Evolutionary conservation across 2,329 filamentous ascomycete species (phyloP).

Genomic region (Hortaea werneckii): DNA sequence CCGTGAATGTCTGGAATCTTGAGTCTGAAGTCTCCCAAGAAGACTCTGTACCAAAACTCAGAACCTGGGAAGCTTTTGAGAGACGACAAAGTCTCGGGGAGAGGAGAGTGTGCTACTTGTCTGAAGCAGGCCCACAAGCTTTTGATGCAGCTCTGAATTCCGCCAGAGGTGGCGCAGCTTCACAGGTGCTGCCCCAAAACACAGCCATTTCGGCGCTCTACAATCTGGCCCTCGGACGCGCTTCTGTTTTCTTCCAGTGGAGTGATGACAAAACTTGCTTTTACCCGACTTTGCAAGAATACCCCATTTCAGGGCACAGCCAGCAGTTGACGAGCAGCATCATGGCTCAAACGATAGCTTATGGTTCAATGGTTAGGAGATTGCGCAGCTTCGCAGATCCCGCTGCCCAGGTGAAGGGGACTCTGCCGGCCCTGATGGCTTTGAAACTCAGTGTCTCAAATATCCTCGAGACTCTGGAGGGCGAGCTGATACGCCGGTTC

Average conservation of each 20-base stretch:
- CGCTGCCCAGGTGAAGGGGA: not conserved
- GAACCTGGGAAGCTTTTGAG: slow-evolving; percentile 60
- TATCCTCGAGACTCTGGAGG: not conserved
- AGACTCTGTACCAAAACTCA: not conserved
- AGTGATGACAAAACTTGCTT: slow-evolving; percentile 46
- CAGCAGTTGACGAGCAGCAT: not conserved
- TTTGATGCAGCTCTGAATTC: slow-evolving; percentile 54
- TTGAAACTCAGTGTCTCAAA: not conserved
- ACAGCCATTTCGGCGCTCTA: slow-evolving; percentile 45
- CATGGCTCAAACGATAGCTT: not conserved
- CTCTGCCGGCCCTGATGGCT: not conserved
- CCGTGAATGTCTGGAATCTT: slow-evolving; percentile 30
- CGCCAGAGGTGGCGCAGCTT: slow-evolving; percentile 31
- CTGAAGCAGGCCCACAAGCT: slow-evolving; percentile 54
- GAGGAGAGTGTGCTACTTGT: slow-evolving; percentile 46
- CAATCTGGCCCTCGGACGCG: slow-evolving; percentile 58
- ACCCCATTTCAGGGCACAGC: slow-evolving; percentile 37
- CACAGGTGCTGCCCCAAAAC: slow-evolving; percentile 30
- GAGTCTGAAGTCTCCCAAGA: slow-evolving; percentile 24
- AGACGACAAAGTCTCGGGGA: slow-evolving; percentile 22
- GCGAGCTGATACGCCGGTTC: not conserved
- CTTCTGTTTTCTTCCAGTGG: slow-evolving; percentile 61
- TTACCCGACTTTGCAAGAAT: slow-evolving; percentile 31
- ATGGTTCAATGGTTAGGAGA: not conserved
- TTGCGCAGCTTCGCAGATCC: not conserved